These are phyloP conservation scores for Scheffersomyces parashehatae DNA, from an alignment of 1,139 yeast species.

Conservation along the genomic window DNA sequence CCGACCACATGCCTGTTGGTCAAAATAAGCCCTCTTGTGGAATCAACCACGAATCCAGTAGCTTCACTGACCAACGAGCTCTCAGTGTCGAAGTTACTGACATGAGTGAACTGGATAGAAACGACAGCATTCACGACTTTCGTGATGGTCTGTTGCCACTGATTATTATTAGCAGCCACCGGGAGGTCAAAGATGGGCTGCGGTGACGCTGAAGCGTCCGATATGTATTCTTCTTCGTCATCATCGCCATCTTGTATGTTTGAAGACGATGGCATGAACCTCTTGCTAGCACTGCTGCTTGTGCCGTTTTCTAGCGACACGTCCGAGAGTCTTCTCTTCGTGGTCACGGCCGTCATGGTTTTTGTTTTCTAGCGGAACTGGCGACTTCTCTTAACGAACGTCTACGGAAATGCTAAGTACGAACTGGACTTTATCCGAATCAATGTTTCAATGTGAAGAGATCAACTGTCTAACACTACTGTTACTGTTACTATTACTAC, in stretches of 20 bases:
- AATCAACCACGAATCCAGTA: slow-evolving; percentile 93
- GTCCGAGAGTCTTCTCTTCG: slow-evolving; percentile 18
- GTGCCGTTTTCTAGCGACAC: slow-evolving; percentile 5
- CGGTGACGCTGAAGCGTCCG: not conserved
- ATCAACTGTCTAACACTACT: too few species aligned
- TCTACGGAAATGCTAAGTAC: too few species aligned
- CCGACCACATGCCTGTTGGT: slow-evolving; percentile 96
- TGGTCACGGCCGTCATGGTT: slow-evolving; percentile 11
- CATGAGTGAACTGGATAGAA: slow-evolving; percentile 84
- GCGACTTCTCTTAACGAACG: too few species aligned
- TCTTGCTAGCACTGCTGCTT: not conserved
- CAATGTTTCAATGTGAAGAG: too few species aligned
- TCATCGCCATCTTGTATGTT: not conserved
- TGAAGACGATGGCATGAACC: not conserved
- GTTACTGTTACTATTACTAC: too few species aligned
- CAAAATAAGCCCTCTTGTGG: slow-evolving; percentile 74
- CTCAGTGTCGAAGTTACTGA: slow-evolving; percentile 86
- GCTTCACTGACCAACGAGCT: slow-evolving; percentile 83
- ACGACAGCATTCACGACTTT: slow-evolving; percentile 85
- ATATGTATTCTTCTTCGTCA: not conserved
- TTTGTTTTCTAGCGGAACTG: not conserved
- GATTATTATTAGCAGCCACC: slow-evolving; percentile 3
- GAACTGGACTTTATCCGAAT: too few species aligned
- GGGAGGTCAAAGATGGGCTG: slow-evolving; percentile 2
- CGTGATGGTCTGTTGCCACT: slow-evolving; percentile 82